Evolutionary conservation across 768 basidiomycete genomes (phyloP).

Genomic region (Auricularia sp.): DNA sequence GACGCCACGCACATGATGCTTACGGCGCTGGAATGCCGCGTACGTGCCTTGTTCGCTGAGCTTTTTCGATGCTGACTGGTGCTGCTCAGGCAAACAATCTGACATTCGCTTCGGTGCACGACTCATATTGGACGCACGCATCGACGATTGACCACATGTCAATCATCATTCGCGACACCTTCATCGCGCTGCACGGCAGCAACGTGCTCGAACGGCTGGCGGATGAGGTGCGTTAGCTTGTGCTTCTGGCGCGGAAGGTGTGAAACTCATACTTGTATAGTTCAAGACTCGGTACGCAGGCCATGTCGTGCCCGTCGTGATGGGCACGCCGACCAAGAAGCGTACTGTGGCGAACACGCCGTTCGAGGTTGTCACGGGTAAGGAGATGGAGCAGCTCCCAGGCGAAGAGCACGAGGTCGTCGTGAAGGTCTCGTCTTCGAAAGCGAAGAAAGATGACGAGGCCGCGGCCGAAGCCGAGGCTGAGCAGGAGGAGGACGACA

Average conservation of each 20-base stretch:
- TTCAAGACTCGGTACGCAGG: constrained; percentile 70
- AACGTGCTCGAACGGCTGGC: constrained; percentile 68
- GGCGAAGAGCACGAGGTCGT: constrained; percentile 12
- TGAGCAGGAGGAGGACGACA: constrained; percentile 14
- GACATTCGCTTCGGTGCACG: constrained; percentile 92
- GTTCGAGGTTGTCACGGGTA: constrained; percentile 15
- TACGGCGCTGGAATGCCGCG: constrained; percentile 82
- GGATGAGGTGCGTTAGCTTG: constrained; percentile 48
- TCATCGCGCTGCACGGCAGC: constrained; percentile 84
- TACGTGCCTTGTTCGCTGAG: constrained; percentile 26
- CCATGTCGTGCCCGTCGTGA: constrained; percentile 52
- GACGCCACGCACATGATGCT: constrained; percentile 99
- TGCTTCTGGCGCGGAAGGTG: background rate
- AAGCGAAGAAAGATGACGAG: background rate
- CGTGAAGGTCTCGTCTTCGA: background rate
- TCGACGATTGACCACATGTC: constrained; percentile 82
- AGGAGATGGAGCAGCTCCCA: background rate
- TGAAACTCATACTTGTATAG: constrained; percentile 26
- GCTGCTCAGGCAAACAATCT: constrained; percentile 50
- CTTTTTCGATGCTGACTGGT: background rate
- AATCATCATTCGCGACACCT: constrained; percentile 79
- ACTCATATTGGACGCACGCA: constrained; percentile 99
- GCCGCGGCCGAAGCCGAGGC: constrained; percentile 10
- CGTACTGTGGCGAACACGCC: constrained; percentile 21
- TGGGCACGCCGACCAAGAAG: constrained; percentile 31